These are phyloP conservation scores for Candida mattraensis DNA, from an alignment of 805 yeast species.

Conservation along the genomic window DNA sequence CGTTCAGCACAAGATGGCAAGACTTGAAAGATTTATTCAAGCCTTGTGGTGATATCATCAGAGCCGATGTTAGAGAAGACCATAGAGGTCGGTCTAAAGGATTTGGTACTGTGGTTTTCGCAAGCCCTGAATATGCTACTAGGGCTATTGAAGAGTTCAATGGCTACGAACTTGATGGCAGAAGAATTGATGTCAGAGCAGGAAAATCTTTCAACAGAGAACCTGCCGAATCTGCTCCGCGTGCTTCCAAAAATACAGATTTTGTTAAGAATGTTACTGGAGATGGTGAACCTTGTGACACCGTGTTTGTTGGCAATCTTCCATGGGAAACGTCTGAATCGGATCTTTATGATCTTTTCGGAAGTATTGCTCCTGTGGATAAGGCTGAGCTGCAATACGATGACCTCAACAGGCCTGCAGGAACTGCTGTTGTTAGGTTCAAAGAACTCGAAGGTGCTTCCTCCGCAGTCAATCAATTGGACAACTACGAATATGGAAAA, in stretches of 20 bases:
- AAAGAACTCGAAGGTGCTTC: constrained; percentile 67
- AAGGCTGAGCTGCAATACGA: constrained; percentile 74
- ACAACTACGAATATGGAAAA: constrained; percentile 83
- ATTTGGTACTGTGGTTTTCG: constrained; percentile 77
- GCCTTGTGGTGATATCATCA: constrained; percentile 69
- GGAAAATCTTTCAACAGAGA: constrained; percentile 43
- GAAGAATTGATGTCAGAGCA: constrained; percentile 75
- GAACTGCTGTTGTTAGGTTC: constrained; percentile 83
- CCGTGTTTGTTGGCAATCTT: constrained; percentile 71
- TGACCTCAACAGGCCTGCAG: constrained; percentile 66
- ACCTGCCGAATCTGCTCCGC: constrained; percentile 21
- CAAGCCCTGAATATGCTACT: constrained; percentile 63
- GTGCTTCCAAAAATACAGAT: constrained; percentile 41
- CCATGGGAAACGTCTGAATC: constrained; percentile 88
- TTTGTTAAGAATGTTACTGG: constrained; percentile 70
- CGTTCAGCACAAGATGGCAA: constrained; percentile 81
- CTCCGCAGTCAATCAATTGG: constrained; percentile 69
- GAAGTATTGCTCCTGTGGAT: constrained; percentile 72
- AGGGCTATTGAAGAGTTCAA: constrained; percentile 69
- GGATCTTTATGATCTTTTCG: constrained; percentile 83
- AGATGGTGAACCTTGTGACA: constrained; percentile 57
- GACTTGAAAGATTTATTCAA: constrained; percentile 82
- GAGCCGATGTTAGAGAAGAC: constrained; percentile 76
- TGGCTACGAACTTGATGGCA: constrained; percentile 72
- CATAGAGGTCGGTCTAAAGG: constrained; percentile 80